Conservation (phyloP, 768 basidiomycete species). For the Collybia mongolica region DNA sequence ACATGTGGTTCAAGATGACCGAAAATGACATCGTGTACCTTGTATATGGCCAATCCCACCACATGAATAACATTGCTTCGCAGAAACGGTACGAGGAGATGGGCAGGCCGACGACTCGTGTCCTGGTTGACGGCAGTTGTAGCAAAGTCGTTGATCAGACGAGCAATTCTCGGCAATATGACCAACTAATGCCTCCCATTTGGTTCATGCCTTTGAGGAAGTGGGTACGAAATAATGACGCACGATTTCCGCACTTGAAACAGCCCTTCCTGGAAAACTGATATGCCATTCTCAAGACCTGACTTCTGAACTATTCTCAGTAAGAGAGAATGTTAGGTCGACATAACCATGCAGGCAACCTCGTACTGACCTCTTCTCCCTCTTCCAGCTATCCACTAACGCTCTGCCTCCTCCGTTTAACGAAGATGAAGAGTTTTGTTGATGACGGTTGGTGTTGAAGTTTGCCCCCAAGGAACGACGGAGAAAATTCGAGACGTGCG, state of each 20-base stretch:
- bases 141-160: conserved; percentile 86
- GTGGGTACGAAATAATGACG: conserved; percentile 28
- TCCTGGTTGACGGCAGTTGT: conserved; percentile 94
- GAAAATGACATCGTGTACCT: conserved; percentile 25
- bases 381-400: conserved; percentile 68
- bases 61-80: conserved; percentile 92
- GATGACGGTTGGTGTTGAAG: conserved; percentile 31
- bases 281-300: conserved; percentile 65
- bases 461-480: conserved; percentile 7
- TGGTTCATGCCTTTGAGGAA: conserved; percentile 4
- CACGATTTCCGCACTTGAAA: conserved; percentile 92
- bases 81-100: conserved; percentile 75
- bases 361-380: conserved; percentile 63
- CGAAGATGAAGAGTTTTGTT: conserved; percentile 50
- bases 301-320: conserved; percentile 31
- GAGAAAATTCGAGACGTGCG: conserved; percentile 1
- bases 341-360: no score
- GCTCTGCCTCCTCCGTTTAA: conserved; percentile 66
- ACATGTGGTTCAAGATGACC: conserved; percentile 1
- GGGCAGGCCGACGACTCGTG: conserved; percentile 90
- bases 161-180: conserved; percentile 93
- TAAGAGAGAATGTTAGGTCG: background rate
- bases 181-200: conserved; percentile 55
- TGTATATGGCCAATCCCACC: conserved; percentile 91
- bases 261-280: conserved; percentile 87